Conservation (phyloP, 768 basidiomycete species). For the Neoboletus brunneissimus region DNA sequence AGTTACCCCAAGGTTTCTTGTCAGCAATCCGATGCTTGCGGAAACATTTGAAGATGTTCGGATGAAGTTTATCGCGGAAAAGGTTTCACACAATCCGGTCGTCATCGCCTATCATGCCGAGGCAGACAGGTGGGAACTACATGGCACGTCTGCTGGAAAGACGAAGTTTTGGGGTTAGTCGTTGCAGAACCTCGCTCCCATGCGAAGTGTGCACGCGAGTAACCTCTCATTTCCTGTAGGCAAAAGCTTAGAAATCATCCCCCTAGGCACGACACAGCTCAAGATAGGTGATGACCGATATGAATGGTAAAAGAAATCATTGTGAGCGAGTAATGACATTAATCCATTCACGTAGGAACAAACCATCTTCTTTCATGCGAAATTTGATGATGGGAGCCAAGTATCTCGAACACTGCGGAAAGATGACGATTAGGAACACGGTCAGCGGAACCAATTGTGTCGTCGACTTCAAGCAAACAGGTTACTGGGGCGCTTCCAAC, state of each 20-base stretch:
- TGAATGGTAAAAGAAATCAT: slow-evolving; percentile 52
- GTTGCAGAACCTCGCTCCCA: slow-evolving; percentile 3
- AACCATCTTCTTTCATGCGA: slow-evolving; percentile 84
- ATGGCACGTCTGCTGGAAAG: slow-evolving; percentile 74
- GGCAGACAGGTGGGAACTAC: slow-evolving; percentile 72
- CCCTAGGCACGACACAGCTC: slow-evolving; percentile 67
- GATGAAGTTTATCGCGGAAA: slow-evolving; percentile 83
- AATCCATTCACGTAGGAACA: slow-evolving; percentile 51
- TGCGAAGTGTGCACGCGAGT: slow-evolving; percentile 14
- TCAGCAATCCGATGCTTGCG: slow-evolving; percentile 83
- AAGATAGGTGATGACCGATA: slow-evolving; percentile 66
- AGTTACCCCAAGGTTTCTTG: slow-evolving; percentile 8
- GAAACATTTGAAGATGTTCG: slow-evolving; percentile 85
- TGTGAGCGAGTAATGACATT: not conserved
- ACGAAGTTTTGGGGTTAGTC: slow-evolving; percentile 88
- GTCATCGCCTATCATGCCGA: slow-evolving; percentile 85
- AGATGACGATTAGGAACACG: slow-evolving; percentile 70
- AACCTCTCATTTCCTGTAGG: slow-evolving; percentile 42
- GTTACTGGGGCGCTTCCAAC: slow-evolving; percentile 81
- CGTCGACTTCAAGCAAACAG: slow-evolving; percentile 83
- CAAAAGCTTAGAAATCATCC: slow-evolving; percentile 87
- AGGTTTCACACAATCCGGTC: slow-evolving; percentile 82
- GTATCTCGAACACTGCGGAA: slow-evolving; percentile 83
- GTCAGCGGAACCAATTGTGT: slow-evolving; percentile 55
- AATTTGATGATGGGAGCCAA: slow-evolving; percentile 90